A percentile compares a stretch with the other conserved stretches of the same genome.
phyloP scores from a whole-genome alignment of 257 asterid species.

The Solanum dulcamara region DNA sequence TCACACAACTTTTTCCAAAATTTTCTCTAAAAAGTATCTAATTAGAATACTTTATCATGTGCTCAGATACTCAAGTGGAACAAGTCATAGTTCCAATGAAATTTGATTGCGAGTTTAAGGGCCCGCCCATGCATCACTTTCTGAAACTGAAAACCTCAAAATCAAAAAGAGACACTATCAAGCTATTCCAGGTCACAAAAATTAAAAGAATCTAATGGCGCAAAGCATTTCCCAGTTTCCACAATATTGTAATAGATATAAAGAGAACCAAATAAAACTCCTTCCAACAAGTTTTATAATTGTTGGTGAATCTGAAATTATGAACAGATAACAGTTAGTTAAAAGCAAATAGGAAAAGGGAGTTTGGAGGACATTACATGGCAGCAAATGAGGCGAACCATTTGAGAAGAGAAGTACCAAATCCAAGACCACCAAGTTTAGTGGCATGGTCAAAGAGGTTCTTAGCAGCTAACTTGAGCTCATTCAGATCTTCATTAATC shows the following conservation, averaged over 20 bases:
- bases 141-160: background rate
- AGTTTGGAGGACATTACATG: slow-evolving; percentile 27
- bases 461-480: slow-evolving; percentile 57
- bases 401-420: slow-evolving; percentile 68
- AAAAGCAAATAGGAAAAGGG: background rate
- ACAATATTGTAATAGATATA: background rate
- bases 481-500: slow-evolving; percentile 52
- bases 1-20: background rate
- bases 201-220: background rate
- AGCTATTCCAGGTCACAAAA: background rate
- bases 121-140: background rate
- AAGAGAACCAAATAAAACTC: background rate
- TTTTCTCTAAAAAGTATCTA: background rate
- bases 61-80: background rate
- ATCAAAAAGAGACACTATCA: background rate
- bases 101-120: background rate
- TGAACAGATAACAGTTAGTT: background rate
- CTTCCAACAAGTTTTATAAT: no score
- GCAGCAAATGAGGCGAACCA: slow-evolving; percentile 90
- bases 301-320: background rate
- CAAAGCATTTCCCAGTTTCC: background rate
- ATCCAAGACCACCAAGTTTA: slow-evolving; percentile 37
- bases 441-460: slow-evolving; percentile 53
- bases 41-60: background rate
- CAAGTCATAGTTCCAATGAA: background rate